Base-by-base conservation (phyloP, 257 asterid species). In the Echites panduratus region DNA sequence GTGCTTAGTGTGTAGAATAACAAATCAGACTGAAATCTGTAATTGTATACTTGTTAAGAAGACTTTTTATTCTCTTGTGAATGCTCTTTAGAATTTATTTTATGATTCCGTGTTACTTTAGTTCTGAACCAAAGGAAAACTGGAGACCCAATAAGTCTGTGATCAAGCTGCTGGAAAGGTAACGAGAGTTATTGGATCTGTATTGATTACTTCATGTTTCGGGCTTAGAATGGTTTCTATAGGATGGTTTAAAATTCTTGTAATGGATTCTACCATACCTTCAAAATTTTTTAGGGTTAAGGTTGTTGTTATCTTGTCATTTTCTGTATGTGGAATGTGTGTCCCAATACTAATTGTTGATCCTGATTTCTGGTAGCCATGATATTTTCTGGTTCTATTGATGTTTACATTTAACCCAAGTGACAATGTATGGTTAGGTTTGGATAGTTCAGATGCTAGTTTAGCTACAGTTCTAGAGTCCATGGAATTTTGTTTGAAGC, bases 401-500 rank as follows among this genome's bases (percentile, higher is more conserved):
- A 29, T 70, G 22, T 41, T 9, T 22, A 26, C 9, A 53, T n/a
- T 26, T 44, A 32, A 63, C 58, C 72, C 62, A 26, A 70, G 61
- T 62, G 52, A 4, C 32, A 57, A 52, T 71, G 20, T 59, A 47
- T 67, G 24, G 20, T 79, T 72, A 94, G 99, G 99, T 76, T 79
- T 82, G 70, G 96, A 91, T 77, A 91, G 91, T 76, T 79, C 86
- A 77, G 99, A 95, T 86, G 82, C 94, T 72, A 96, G 97, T 77
- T 84, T 95, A 87, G 92, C 97, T 75, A 87, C 98, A 70, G 96
- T 92, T 49, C 81, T 95, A 38, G 98, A 95, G 83, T 87, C 98
- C 68, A 83, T 95, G 96, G 98, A 90, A 79, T 92, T 92, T 66
- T 95, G 99, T 82, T 81, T 92, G 82, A 95, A 92, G 84, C 96